Percentiles rank a stretch among this genome's conserved stretches.
Conservation (phyloP, 2,329 filamentous ascomycete genomes). For the Hymenoscyphus linearis region DNA sequence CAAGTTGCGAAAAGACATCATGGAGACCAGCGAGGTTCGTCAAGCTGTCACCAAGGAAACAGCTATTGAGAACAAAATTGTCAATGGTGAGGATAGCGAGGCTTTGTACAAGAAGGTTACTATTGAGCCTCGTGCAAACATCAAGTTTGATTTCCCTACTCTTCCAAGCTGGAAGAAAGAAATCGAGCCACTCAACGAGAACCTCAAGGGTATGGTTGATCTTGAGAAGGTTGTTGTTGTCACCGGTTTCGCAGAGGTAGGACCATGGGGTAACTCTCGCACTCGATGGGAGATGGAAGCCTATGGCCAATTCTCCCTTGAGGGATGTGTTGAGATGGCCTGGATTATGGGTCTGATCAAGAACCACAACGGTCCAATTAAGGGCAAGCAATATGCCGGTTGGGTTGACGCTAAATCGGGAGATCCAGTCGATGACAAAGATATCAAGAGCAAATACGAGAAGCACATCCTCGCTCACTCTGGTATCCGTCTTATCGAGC, state of each 20-base stretch:
- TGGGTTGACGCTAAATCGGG: slow-evolving; percentile 95
- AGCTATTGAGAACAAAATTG: slow-evolving; percentile 91
- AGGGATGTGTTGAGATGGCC: slow-evolving; percentile 98
- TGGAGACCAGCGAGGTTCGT: slow-evolving; percentile 89
- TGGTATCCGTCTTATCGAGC: slow-evolving; percentile 95
- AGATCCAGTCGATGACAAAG: slow-evolving; percentile 96
- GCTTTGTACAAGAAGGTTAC: slow-evolving; percentile 91
- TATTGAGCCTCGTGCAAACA: slow-evolving; percentile 90
- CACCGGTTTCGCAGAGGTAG: slow-evolving; percentile 91
- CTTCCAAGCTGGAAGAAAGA: slow-evolving; percentile 90
- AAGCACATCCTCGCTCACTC: slow-evolving; percentile 94
- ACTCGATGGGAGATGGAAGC: slow-evolving; percentile 99
- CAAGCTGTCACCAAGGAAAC: slow-evolving; percentile 93
- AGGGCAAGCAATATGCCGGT: slow-evolving; percentile 92
- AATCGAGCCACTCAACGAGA: slow-evolving; percentile 79
- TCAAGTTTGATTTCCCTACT: slow-evolving; percentile 93
- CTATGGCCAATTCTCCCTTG: slow-evolving; percentile 90
- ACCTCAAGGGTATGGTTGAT: slow-evolving; percentile 96
- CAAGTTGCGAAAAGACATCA: slow-evolving; percentile 87
- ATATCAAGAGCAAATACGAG: slow-evolving; percentile 96
- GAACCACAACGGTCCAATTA: slow-evolving; percentile 94
- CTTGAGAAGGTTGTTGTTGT: slow-evolving; percentile 97
- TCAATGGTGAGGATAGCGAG: slow-evolving; percentile 91
- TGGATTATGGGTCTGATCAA: slow-evolving; percentile 99
- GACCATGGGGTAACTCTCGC: slow-evolving; percentile 96